Evolutionary conservation across 306 rosid species (phyloP), one percentile per base, ranked within the genome.

Genomic region (Ammopiptanthus mongolicus): DNA sequence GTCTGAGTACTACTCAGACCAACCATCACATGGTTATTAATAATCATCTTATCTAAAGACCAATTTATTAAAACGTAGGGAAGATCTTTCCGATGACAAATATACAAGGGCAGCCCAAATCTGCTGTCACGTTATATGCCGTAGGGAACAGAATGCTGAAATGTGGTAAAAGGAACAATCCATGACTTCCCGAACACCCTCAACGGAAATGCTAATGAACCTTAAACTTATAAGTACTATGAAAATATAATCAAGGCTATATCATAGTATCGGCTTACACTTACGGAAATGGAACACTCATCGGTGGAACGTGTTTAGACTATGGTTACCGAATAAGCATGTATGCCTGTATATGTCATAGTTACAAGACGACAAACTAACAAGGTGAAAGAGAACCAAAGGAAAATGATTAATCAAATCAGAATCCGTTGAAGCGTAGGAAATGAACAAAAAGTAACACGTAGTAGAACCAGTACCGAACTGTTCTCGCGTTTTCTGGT

Each of bases 311-410:
- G 4, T 37, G 22, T 31, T 65, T 53, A 14, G 55, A 46, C 28
- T 25, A 60, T 17, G 41, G 23, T 65, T 21, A 22, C 18, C 14
- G 19, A 36, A 18, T 31, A 53, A 74, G 11, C 55, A 36, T 1
- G 1, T 25, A 56, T 66, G 36, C 11, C 52, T 48, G 22, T 48
- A 28, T 8, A 34, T 34, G 55, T 17, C 79, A n/a, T n/a, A 50
- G 39, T 28, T 72, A 41, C 64, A 61, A 53, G 21, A 68, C 34
- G 74, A 61, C 42, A 82, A 68, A 60, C 48, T 47, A 18, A 48
- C 41, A 9, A 53, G 18, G 9, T 21, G 48, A 53, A 22, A 66
- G 41, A 50, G 28, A 56, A 56, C n/a, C 19, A 31, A 53, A 41
- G 18, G 13, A 23, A 31, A 78, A 6, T 28, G 8, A 29, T 12